Evolutionary conservation across 164 flowering plant species (phyloP), one percentile per base, ranked within the genome.

Genomic region (Tinospora cordifolia): DNA sequence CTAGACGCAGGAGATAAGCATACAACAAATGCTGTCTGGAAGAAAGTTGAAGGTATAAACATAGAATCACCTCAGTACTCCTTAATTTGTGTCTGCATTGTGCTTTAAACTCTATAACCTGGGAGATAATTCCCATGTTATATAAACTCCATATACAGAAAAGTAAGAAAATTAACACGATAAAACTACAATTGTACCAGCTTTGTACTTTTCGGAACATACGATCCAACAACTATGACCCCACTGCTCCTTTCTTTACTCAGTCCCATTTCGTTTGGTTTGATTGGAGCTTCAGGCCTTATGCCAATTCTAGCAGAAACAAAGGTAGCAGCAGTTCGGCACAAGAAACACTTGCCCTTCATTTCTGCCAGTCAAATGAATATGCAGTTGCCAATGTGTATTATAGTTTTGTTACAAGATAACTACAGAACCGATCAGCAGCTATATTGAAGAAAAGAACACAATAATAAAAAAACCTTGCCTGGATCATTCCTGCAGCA

Each of bases 261-360:
- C 57, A 85, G 75, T 66, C 88, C 91, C n/a, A 95, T 71, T 79
- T 88, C 96, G 75, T 81, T 84, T 7, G 97, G 96, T 39, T 80
- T 74, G 46, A 95, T 79, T 68, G 94, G 93, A 86, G 87, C 81
- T 80, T 79, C 86, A 69, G 92, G 84, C 49, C 77, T 84, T 70
- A 95, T 91, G 71, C 99, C 99, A 76, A 95, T 81, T 24, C 92
- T 80, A 62, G 98, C 83, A 75, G 99, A 95, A 71, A 95, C 99
- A 84, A 95, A 95, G 76, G 96, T 95, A 80, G 99, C 99, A 72
- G 99, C 98, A 70, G 98, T 88, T 24, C 99, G 94, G 81, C 99
- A 95, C 74, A 95, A 79, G 81, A 87, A 95, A 62, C 79, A 84
- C 75, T 90, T 92, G 60, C 99, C 99, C 79, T 83, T 90, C 74